These are phyloP conservation scores for Mimosa pudica DNA, from an alignment of 306 rosid genomes.

Conservation along the genomic window DNA sequence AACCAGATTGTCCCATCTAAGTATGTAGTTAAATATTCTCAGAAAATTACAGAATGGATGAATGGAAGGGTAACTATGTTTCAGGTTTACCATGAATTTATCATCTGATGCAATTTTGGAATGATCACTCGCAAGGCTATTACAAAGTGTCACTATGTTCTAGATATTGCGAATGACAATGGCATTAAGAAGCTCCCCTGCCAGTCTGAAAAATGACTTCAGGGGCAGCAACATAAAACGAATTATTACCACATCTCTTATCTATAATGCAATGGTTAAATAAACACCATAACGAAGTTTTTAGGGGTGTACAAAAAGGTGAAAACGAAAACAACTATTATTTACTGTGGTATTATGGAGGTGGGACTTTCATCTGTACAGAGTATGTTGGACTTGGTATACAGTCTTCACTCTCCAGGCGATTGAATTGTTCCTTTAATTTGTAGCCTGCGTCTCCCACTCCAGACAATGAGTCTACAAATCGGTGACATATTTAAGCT, in stretches of 20 bases:
- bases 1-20: background rate
- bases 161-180: background rate
- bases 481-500: conserved; percentile 31
- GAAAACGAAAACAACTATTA: background rate
- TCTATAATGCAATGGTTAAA: background rate
- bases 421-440: background rate
- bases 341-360: conserved; percentile 3
- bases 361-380: conserved; percentile 19
- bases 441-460: conserved; percentile 11
- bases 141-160: background rate
- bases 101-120: background rate
- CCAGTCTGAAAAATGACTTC: background rate
- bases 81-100: background rate
- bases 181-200: background rate
- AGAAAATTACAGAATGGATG: background rate
- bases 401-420: conserved; percentile 1
- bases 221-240: conserved; percentile 6
- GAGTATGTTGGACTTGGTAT: background rate
- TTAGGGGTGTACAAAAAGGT: background rate
- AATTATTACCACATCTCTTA: conserved; percentile 4
- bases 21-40: background rate
- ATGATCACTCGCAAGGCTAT: background rate
- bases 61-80: background rate
- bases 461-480: conserved; percentile 31
- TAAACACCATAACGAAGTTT: background rate